Base-by-base conservation (phyloP, 257 asterid genomes). In the Solanum ossicruentum region DNA sequence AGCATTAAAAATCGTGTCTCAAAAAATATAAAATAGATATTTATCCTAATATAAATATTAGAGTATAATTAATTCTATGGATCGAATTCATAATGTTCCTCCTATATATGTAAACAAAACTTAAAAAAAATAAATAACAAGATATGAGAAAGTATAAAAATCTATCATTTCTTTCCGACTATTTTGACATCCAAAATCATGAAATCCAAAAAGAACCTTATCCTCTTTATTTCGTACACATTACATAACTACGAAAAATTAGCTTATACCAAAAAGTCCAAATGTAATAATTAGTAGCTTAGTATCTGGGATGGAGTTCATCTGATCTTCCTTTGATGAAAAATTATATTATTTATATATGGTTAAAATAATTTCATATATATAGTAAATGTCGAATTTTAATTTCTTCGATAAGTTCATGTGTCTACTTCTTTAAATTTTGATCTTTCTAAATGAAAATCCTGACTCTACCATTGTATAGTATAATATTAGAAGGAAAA, bases 1-100 rank as follows among this genome's bases (percentile, higher is more conserved):
- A 0, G 10, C 3, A 58, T 0, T 58, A 58, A 58, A 0, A 0
- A 45, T 20, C 3, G 0, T 6, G 4, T 9, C n/a, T 0, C 12
- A 9, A 20, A 2, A 58, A 10, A 12, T 58, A 0, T n/a, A n/a
- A 58, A 9, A 7, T 3, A n/a, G 0, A 58, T 58, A 21, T 9
- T 0, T n/a, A n/a, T 58, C 3, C 4, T 10, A 9, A n/a, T 58
- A 58, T 7, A n/a, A n/a, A n/a, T 2, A 58, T 58, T 58, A 58
- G 5, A 4, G 5, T 36, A n/a, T 58, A 58, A n/a, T 0, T 58
- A 0, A 2, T 58, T 10, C 4, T 12, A 20, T 1, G 4, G 0
- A 2, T n/a, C 66, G n/a, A 58, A 58, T n/a, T 21, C 5, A 1
- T n/a, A n/a, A 58, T 3, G 7, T 58, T 58, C 7, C 15, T 10